Percentiles rank a stretch among this genome's conserved stretches.
phyloP scores from a whole-genome alignment of 441 rosid species.

The Gossypium lobatum region DNA sequence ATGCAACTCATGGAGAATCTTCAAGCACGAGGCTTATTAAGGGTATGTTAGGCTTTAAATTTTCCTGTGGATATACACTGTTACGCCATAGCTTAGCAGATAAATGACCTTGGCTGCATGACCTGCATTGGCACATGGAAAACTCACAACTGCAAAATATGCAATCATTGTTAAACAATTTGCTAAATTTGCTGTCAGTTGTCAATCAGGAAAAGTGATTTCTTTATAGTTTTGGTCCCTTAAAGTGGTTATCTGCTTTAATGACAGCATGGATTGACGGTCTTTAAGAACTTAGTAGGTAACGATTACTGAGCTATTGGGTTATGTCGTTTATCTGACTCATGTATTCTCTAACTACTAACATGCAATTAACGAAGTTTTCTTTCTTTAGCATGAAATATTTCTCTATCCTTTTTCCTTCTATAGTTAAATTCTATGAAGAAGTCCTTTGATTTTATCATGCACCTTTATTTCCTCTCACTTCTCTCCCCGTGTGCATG shows the following conservation, averaged over 20 bases:
- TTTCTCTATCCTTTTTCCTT: background rate
- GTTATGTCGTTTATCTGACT: background rate
- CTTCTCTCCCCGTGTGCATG: background rate
- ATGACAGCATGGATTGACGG: background rate
- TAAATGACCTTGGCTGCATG: background rate
- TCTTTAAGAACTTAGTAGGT: background rate
- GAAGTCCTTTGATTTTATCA: background rate
- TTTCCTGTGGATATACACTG: slow-evolving; percentile 4
- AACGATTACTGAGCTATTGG: background rate
- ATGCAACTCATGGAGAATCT: slow-evolving; percentile 83
- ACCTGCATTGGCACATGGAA: background rate
- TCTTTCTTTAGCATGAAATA: background rate
- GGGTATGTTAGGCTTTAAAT: slow-evolving; percentile 49
- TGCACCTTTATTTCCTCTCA: background rate
- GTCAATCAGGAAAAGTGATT: background rate
- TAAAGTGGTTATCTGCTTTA: background rate
- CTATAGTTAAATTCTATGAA: background rate
- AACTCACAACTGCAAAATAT: background rate
- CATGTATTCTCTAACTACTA: background rate
- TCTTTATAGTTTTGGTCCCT: background rate
- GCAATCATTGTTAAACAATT: background rate
- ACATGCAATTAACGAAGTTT: slow-evolving; percentile 2
- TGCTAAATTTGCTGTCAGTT: background rate
- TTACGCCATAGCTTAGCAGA: background rate
- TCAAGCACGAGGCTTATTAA: slow-evolving; percentile 83